Evolutionary conservation across 2,329 filamentous ascomycete species (phyloP), one percentile per base, ranked within the genome.

Genomic region (Penicillium sp.): DNA sequence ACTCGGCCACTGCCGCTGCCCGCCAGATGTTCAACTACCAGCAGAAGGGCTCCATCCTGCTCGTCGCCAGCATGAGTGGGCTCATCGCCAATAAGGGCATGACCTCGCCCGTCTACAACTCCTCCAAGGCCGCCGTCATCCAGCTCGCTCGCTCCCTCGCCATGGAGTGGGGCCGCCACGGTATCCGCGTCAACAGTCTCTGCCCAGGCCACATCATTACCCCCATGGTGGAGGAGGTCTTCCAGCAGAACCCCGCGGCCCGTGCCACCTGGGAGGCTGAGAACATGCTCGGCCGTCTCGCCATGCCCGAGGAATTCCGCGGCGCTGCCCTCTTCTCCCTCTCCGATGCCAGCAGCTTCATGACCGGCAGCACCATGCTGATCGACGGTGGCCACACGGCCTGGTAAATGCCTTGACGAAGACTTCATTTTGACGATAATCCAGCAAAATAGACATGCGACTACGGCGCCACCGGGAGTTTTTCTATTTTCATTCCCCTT

Each of bases 221-320:
- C 1, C 80, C 84, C 15, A 94, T 95, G 89, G 86, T 91, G 1
- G 79, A 87, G 60, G 77, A 79, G 42, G 77, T 94, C 20, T 93
- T 95, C 57, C 75, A 81, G 50, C 75, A 84, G 48, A 86, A 79
- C 51, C 88, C 88, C 0, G 85, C 89, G 56, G 54, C 66, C 4
- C 54, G 58, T 17, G 60, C 60, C 8, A 58, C 59, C 5, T 73
- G 70, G 70, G 68, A 71, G 43, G 55, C 58, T 0, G 68, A 72
- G 54, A 73, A 72, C 44, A 72, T 81, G 56, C 64, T 81, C 17
- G 75, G 75, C 7, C 67, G 76, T 16, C 53, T 80, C 30, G 77
- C 77, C 4, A 67, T 65, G 6, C 75, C 77, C 0, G 76, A 80
- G 48, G 78, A 81, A 47, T 79, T 79, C 55, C 73, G 79, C 43